Base-by-base conservation (phyloP, 2,329 filamentous ascomycete species). In the Aureobasidium leucospermi region DNA sequence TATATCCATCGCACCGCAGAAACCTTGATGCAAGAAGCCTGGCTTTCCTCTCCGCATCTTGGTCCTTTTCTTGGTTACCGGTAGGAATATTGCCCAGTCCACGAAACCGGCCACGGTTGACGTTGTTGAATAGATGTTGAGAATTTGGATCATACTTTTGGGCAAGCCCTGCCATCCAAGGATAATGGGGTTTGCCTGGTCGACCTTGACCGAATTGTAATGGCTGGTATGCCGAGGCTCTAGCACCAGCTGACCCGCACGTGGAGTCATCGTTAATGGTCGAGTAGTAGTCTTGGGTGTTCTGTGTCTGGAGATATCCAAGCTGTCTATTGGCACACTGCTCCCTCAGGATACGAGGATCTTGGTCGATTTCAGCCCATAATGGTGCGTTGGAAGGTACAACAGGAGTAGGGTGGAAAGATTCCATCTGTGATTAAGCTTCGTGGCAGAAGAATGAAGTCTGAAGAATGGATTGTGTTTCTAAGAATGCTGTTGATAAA, bases 311-410 rank as follows among this genome's bases (percentile, higher is more conserved):
- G 36, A 59, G 61, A 57, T 66, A 67, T 5, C 70, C 69, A 46
- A 72, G 69, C 53, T 74, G 70, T 60, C 72, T 69, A 61, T 78
- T 77, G 53, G 67, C 70, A 46, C 71, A 76, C 38, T 74, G 71
- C 60, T 76, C 75, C 58, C 75, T 75, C 28, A 78, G 65, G 8
- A 74, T 69, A 61, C 69, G 65, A 60, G 64, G 60, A 51, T 63
- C 60, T 48, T 61, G 42, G 31, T 48, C 58, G 49, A 64, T 51
- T 41, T 61, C 46, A 38, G 46, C 48, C 56, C 75, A 67, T 42
- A 71, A 66, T 64, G 74, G 72, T 62, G 72, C 73, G 62, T 78
- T 76, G 5, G 73, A 75, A 8, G 74, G 73, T 61, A 76, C 65
- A n/a, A 76, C 69, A 61, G 69, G 71, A 65, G 72, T 70, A 62